Base-by-base conservation (phyloP, 106 monocot genomes). In the Acorus gramineus region DNA sequence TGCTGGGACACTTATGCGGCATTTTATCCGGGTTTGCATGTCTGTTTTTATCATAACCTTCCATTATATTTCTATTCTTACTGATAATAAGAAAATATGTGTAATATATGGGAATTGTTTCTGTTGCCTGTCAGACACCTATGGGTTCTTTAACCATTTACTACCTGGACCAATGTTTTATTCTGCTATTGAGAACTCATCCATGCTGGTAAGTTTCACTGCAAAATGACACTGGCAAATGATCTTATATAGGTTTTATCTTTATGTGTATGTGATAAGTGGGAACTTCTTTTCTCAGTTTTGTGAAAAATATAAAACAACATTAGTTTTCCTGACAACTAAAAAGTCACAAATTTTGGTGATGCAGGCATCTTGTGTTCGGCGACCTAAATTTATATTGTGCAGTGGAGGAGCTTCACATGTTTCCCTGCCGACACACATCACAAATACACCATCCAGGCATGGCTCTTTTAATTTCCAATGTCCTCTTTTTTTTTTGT, bases 1-100 rank as follows among this genome's bases (percentile, higher is more conserved):
- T 96, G 53, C 63, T 96, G 71, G 95, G 95, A 44, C 95, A 96
- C 74, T 72, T 90, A 58, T 96, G 90, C 69, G 95, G 95, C 73
- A 96, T 96, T 72, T 67, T 96, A 49, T 96, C 95, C 73, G 95
- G 95, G 64, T 87, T 90, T 87, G 95, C 95, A 80, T 90, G 95
- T 96, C 53, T 67, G 90, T 90, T 52, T 65, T 74, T 28, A 28
- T 28, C 28, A 28, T 28, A 28, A 28, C 28, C 28, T 79, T 46
- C 13, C 55, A 8, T 2, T 65, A n/a, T 3, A 62, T 11, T 43
- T 62, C 45, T 2, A 9, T 11, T 11, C 47, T 65, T 63, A 10
- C 47, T 59, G 56, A 28, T 56, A 54, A 8, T 55, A 64, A 53
- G 7, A 45, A 9, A 6, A 51, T n/a, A 64, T 8, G 59, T 43